These are phyloP conservation scores for Colletotrichum chlorophyti DNA, from an alignment of 2,329 filamentous ascomycete species.

Conservation along the genomic window DNA sequence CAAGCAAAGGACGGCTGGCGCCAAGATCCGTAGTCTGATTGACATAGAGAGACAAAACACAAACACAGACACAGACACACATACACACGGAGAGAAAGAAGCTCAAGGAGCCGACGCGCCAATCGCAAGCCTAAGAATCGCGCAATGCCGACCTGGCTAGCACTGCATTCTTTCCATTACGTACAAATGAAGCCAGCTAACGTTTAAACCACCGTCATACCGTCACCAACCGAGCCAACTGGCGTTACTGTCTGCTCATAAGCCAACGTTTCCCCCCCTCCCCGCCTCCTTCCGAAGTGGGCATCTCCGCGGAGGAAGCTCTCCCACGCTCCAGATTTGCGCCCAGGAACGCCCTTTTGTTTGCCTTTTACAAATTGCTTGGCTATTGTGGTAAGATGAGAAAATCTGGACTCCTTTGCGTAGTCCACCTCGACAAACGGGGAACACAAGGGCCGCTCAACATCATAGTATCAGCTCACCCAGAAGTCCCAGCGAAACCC, in stretches of 20 bases:
- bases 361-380: too few species aligned
- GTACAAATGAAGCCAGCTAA: conserved; percentile 26
- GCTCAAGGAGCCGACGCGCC: conserved; percentile 7
- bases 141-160: conserved; percentile 20
- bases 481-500: conserved; percentile 4
- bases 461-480: neutral
- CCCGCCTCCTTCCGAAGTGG: conserved; percentile 1
- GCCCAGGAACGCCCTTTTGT: neutral
- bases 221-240: conserved; percentile 21
- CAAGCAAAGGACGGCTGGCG: neutral
- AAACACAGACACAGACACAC: too few species aligned
- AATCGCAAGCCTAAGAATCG: conserved; percentile 11
- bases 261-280: conserved; percentile 13
- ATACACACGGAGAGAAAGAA: too few species aligned
- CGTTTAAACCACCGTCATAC: conserved; percentile 16
- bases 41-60: conserved; percentile 18
- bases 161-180: conserved; percentile 29
- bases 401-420: neutral
- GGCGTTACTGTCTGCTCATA: conserved; percentile 17
- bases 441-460: neutral
- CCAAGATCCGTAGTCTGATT: conserved; percentile 5
- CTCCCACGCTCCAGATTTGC: neutral
- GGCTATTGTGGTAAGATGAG: neutral
- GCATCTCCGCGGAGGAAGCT: conserved; percentile 14
- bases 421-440: conserved; percentile 6